Percentiles rank a stretch among this genome's conserved stretches.
These are phyloP conservation scores for Limnomonas spitsbergensis DNA, from an alignment of 139 green algal genomes.

Conservation along the genomic window DNA sequence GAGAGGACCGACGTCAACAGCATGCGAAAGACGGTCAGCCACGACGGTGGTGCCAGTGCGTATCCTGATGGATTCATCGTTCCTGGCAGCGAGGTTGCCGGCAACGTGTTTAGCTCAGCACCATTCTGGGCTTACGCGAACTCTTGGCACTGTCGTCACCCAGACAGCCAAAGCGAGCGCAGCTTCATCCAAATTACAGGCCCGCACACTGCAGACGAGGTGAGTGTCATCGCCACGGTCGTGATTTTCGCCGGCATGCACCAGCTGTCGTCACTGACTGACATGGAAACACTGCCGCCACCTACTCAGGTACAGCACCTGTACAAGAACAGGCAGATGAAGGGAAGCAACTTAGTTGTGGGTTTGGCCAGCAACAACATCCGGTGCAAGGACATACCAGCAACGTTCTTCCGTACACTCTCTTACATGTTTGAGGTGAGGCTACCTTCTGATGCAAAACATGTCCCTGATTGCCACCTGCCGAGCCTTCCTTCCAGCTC, in stretches of 20 bases:
- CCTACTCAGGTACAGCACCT: conserved; percentile 15
- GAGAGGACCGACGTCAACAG: too few species aligned
- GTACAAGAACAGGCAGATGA: conserved; percentile 22
- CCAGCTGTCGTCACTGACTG: neutral
- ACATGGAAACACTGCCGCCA: neutral
- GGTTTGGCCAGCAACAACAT: conserved; percentile 5
- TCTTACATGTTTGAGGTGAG: conserved; percentile 25
- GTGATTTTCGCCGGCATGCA: neutral
- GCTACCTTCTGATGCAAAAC: too few species aligned
- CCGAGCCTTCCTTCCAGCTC: too few species aligned
- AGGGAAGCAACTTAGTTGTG: conserved; percentile 31
- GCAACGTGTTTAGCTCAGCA: conserved; percentile 6
- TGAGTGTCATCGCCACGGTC: neutral
- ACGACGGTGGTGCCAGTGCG: neutral
- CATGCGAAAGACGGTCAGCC: neutral
- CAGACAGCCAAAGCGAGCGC: neutral
- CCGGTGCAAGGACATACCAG: conserved; percentile 1
- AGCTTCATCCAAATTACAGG: neutral
- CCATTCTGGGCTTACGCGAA: neutral
- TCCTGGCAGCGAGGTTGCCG: neutral
- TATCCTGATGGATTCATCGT: neutral
- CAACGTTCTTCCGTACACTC: conserved; percentile 14
- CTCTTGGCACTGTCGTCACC: conserved; percentile 17
- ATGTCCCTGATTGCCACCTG: too few species aligned
- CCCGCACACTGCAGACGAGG: conserved; percentile 3